Conservation (phyloP, 2,329 filamentous ascomycete species). For the Colletotrichum karsti region DNA sequence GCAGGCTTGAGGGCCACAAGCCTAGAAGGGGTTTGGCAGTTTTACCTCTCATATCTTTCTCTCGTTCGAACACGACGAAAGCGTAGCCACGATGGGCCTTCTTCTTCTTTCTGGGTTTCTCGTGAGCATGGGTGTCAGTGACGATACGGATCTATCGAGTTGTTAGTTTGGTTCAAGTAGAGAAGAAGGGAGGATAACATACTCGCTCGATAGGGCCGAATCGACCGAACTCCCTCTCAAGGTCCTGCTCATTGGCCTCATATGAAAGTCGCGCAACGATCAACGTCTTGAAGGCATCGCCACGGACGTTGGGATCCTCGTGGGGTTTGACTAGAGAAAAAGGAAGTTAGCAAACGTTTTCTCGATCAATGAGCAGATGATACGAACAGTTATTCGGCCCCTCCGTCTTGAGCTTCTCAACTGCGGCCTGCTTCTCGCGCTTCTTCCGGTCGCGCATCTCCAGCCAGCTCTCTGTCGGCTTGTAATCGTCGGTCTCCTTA, state of each 20-base stretch:
- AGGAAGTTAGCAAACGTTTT: slow-evolving; percentile 30
- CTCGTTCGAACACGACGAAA: slow-evolving; percentile 95
- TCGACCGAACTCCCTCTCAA: slow-evolving; percentile 92
- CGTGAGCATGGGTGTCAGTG: slow-evolving; percentile 75
- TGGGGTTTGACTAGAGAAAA: slow-evolving; percentile 74
- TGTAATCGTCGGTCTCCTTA: slow-evolving; percentile 78
- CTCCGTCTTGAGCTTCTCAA: slow-evolving; percentile 71
- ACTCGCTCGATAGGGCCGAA: slow-evolving; percentile 95
- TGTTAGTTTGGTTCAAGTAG: slow-evolving; percentile 8
- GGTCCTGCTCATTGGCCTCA: slow-evolving; percentile 85
- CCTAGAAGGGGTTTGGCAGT: slow-evolving; percentile 37
- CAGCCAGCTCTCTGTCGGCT: slow-evolving; percentile 92
- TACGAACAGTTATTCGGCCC: slow-evolving; percentile 62
- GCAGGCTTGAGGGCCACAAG: slow-evolving; percentile 54
- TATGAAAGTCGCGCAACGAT: slow-evolving; percentile 93
- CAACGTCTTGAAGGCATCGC: slow-evolving; percentile 94
- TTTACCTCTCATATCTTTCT: slow-evolving; percentile 99
- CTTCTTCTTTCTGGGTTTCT: slow-evolving; percentile 79
- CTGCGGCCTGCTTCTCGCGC: slow-evolving; percentile 77
- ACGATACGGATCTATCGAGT: slow-evolving; percentile 81
- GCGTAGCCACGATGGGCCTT: slow-evolving; percentile 91
- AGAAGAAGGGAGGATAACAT: slow-evolving; percentile 36
- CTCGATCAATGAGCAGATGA: too few relatives aligned
- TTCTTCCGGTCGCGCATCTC: slow-evolving; percentile 86
- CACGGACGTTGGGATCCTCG: slow-evolving; percentile 87